These are phyloP conservation scores for Alternaria gansuensis DNA, from an alignment of 2,329 filamentous ascomycete genomes.

Conservation along the genomic window DNA sequence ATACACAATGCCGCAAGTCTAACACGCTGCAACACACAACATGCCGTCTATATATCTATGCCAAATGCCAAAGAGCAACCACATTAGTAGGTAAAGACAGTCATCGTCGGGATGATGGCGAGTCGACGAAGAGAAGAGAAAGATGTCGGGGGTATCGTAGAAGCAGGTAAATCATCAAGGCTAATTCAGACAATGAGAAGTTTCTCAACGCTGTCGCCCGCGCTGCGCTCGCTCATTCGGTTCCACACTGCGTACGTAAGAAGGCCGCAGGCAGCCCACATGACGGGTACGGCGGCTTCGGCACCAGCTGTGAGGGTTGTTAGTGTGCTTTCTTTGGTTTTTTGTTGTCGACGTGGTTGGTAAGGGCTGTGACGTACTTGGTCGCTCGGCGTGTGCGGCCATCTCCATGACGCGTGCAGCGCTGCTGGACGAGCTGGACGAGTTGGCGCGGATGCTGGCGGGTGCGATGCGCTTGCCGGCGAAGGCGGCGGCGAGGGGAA, in stretches of 20 bases:
- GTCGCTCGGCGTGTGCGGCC: conserved; percentile 44
- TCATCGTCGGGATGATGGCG: not conserved
- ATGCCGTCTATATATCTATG: conserved; percentile 1
- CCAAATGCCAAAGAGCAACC: not conserved
- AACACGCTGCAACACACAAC: not conserved
- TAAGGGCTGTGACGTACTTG: conserved; percentile 30
- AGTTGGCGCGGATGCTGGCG: conserved; percentile 45
- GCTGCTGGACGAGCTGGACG: conserved; percentile 33
- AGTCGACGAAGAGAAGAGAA: conserved; percentile 1
- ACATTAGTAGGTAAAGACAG: not conserved
- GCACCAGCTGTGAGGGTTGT: conserved; percentile 24
- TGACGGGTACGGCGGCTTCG: conserved; percentile 44
- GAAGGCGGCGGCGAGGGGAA: conserved; percentile 36
- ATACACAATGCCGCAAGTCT: not conserved
- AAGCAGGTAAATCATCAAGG: not conserved
- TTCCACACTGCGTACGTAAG: conserved; percentile 43
- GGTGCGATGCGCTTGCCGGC: conserved; percentile 33
- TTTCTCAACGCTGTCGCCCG: conserved; percentile 44
- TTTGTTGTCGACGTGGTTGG: not conserved
- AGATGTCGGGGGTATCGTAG: conserved; percentile 13
- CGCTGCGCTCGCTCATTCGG: conserved; percentile 40
- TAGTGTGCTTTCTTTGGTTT: not conserved
- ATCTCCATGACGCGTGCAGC: conserved; percentile 43
- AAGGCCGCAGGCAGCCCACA: conserved; percentile 44
- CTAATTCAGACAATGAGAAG: conserved; percentile 31